Evolutionary conservation across 2,329 filamentous ascomycete genomes (phyloP), one percentile per base, ranked within the genome.

Genomic region (Huntiella abstrusa): DNA sequence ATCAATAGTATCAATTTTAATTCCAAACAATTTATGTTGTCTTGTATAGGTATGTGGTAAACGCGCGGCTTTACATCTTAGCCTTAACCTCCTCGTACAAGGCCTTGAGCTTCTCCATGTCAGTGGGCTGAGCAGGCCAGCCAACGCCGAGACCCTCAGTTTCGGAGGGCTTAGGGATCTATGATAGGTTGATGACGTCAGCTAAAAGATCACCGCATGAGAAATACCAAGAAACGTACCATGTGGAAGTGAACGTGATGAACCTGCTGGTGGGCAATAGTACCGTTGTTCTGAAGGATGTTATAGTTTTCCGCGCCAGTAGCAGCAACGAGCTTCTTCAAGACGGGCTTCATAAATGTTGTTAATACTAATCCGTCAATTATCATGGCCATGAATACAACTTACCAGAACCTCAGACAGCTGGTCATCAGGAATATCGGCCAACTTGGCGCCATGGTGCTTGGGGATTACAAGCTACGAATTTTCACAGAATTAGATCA

Each of bases 221-320:
- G 22, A 28, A 28, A 28, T 28, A 8, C 22, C 8, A 28, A 2
- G 19, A 41, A 34, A 55, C 69, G 53, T 71, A 85, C 81, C 76
- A 96, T 80, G 59, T 98, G 91, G 63, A 98, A 88, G 61, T 95
- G 87, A 54, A 92, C 88, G 65, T 98, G 91, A 54, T 85, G 81
- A 51, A 98, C 88, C 52, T 81, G 69, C 66, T 96, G 91, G 62
- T 98, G 91, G 13, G 91, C 91, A 56, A 88, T 74, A 16, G 74
- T 69, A 45, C 91, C 91, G 58, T 98, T 98, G 66, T 98, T 98
- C 67, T 98, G 91, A 50, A 98, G 67, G 42, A 98, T 73, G 59
- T 98, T 98, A 70, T 85, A 98, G 62, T 96, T 73, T 44, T 69
- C 66, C 3, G 81, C 78, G 34, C 83, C 83, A 3, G 75, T 77